Evolutionary conservation across 2,329 filamentous ascomycete genomes (phyloP).

Genomic region (Elsinoe ampelina): DNA sequence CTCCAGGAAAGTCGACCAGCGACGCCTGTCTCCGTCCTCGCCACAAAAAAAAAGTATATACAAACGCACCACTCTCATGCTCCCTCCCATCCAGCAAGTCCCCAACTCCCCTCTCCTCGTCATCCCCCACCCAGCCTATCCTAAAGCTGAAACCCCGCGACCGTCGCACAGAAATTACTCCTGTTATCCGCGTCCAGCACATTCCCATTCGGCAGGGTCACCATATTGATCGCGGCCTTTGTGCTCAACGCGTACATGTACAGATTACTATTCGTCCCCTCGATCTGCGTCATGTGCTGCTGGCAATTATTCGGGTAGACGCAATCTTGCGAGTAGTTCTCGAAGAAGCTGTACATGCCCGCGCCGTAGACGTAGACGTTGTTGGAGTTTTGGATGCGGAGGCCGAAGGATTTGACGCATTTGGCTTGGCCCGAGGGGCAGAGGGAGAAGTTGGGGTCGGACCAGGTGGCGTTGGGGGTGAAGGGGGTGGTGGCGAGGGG

Average conservation of each 20-base stretch:
- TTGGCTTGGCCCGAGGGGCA: conserved; percentile 22
- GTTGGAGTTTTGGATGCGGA: conserved; percentile 32
- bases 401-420: conserved; percentile 34
- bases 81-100: no score
- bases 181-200: conserved; percentile 37
- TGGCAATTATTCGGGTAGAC: conserved; percentile 42
- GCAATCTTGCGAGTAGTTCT: conserved; percentile 46
- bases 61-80: no score
- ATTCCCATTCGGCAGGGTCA: conserved; percentile 29
- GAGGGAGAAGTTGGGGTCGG: conserved; percentile 35
- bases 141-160: conserved; percentile 25
- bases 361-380: conserved; percentile 39
- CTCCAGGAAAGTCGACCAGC: conserved; percentile 10
- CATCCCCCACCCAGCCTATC: neutral
- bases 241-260: conserved; percentile 40
- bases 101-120: neutral
- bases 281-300: conserved; percentile 39
- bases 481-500: conserved; percentile 53
- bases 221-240: conserved; percentile 42
- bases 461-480: conserved; percentile 33
- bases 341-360: conserved; percentile 51
- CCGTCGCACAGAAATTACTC: conserved; percentile 40
- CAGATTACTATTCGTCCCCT: conserved; percentile 33
- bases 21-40: neutral
- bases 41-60: no score